Base-by-base conservation (phyloP, 2,329 filamentous ascomycete genomes). In the Pseudogymnoascus sp. region DNA sequence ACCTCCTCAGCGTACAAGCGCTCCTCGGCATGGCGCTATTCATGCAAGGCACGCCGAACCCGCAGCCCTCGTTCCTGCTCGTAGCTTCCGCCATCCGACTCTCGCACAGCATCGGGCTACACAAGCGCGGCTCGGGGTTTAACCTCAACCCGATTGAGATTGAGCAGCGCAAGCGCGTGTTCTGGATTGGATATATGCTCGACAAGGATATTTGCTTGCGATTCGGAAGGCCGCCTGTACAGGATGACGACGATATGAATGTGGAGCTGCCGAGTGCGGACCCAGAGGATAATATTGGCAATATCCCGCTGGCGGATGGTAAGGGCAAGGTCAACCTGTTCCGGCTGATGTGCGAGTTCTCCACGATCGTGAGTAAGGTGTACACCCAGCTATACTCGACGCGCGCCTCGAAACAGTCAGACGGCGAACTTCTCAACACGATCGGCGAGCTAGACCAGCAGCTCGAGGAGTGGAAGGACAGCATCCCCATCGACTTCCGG, bases 321-420 rank as follows among this genome's bases (percentile, higher is more conserved):
- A 93, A 91, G 73, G 87, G 89, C 63, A 97, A 96, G 72, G 89
- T 97, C 81, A 99, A 99, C 71, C 79, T 99, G 11, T 99, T 99
- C 79, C 83, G 92, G 33, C 82, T 92, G 39, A 92, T 97, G 86
- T 96, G 91, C 72, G 90, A 92, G 69, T 92, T 99, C 72, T 85
- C 92, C 16, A 85, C 88, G 33, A 97, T 99, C 65, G 90, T 97
- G 74, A 94, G 91, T 74, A 91, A 89, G 69, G 92, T 99, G 0
- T 97, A 99, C 79, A 96, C 90, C 76, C 85, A 86, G 61, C 79
- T 99, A 0, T 99, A 99, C 75, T 94, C 92, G 0, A 93, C 93
- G 3, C 93, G 91, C 74, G 94, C 94, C 1, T 87, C 91, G 1
- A 94, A 92, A 70, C 90, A 97, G 72, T 91, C 92, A 0, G 91